A percentile compares a stretch with the other conserved stretches of the same genome.
Evolutionary conservation across 2,329 filamentous ascomycete species (phyloP).

Genomic region (Elsinoe arachidis): DNA sequence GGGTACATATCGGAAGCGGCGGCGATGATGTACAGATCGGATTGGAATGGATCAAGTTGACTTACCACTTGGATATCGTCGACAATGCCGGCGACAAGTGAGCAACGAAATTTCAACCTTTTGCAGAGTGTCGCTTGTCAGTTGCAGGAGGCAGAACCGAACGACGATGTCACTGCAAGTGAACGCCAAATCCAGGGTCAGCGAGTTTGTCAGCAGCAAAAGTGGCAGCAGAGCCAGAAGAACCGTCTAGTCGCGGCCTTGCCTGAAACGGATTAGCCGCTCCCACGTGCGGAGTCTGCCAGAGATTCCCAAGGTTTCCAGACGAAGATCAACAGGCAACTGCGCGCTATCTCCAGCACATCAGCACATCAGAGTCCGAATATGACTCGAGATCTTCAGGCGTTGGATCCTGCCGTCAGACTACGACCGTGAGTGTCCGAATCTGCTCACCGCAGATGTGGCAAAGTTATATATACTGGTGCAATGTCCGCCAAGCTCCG

Average conservation of each 20-base stretch:
- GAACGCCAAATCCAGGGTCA: background rate
- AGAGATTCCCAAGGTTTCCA: background rate
- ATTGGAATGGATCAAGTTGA: background rate
- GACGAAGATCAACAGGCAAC: constrained; percentile 5
- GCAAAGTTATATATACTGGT: background rate
- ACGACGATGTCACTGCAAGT: constrained; percentile 42
- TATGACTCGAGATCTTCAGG: constrained; percentile 9
- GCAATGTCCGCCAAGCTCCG: background rate
- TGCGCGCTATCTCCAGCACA: background rate
- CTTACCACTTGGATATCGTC: constrained; percentile 1
- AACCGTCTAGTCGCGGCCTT: background rate
- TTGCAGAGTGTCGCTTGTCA: background rate
- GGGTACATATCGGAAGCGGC: background rate
- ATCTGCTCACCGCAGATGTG: background rate
- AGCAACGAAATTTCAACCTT: background rate
- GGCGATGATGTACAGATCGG: background rate
- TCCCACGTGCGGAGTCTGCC: constrained; percentile 4
- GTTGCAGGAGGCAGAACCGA: constrained; percentile 3
- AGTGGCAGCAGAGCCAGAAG: background rate
- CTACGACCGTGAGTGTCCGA: background rate
- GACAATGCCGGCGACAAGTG: background rate
- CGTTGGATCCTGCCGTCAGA: background rate
- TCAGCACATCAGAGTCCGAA: constrained; percentile 1
- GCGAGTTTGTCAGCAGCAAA: constrained; percentile 10
- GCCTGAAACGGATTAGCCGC: background rate